Conservation (phyloP, 139 green algal genomes). For the Coccomyxa sp. region DNA sequence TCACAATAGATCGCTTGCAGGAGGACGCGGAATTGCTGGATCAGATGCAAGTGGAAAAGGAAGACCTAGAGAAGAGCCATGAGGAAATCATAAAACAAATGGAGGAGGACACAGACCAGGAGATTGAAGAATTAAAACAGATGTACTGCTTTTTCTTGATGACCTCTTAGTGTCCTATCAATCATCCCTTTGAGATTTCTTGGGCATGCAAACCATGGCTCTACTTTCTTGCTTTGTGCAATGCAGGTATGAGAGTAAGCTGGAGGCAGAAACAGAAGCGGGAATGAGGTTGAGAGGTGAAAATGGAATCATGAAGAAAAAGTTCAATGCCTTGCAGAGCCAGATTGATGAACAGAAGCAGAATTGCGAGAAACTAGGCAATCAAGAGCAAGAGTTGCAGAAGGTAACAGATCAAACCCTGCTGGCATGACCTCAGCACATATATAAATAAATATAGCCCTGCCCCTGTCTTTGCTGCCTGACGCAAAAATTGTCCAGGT, state of each 20-base stretch:
- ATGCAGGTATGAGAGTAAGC: conserved; percentile 33
- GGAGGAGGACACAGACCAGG: conserved; percentile 83
- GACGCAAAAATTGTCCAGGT: background rate
- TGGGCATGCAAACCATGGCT: too few species aligned
- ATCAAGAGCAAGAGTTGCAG: conserved; percentile 73
- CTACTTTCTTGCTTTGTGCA: background rate
- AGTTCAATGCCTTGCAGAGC: conserved; percentile 78
- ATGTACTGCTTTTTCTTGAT: conserved; percentile 40
- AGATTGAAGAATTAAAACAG: conserved; percentile 90
- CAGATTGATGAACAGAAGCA: conserved; percentile 79
- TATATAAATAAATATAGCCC: too few species aligned
- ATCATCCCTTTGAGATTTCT: too few species aligned
- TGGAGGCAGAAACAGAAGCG: conserved; percentile 60
- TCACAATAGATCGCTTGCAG: conserved; percentile 33
- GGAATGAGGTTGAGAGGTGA: conserved; percentile 81
- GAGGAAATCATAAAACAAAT: conserved; percentile 82
- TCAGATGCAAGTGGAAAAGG: conserved; percentile 51
- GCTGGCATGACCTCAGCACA: background rate
- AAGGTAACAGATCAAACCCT: conserved; percentile 1
- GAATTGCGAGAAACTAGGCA: conserved; percentile 75
- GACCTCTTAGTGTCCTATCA: too few species aligned
- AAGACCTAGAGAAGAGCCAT: conserved; percentile 27
- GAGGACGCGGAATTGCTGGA: conserved; percentile 59
- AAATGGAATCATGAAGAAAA: conserved; percentile 94
- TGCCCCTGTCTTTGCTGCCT: background rate